Evolutionary conservation across 805 yeast species (phyloP).

Genomic region (Wickerhamiella slavikovae): DNA sequence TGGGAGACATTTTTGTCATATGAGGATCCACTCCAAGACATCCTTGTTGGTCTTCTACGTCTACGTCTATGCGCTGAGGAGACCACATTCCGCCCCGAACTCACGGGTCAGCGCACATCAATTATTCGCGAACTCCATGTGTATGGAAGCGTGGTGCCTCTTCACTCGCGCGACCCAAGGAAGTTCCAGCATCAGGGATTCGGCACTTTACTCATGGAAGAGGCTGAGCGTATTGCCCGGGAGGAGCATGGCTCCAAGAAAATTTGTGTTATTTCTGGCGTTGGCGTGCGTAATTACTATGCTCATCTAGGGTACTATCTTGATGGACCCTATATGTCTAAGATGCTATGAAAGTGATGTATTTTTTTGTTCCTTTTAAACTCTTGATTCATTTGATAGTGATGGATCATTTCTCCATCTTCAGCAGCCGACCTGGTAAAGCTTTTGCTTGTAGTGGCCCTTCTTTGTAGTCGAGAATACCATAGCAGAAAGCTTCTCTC

Average conservation of each 20-base stretch:
- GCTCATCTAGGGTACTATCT: slow-evolving; percentile 76
- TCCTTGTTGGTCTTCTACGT: slow-evolving; percentile 74
- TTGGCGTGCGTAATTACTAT: slow-evolving; percentile 92
- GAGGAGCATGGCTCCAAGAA: slow-evolving; percentile 89
- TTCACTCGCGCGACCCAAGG: slow-evolving; percentile 90
- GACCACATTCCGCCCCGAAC: slow-evolving; percentile 78
- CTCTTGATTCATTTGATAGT: not conserved
- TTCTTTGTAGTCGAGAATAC: slow-evolving; percentile 19
- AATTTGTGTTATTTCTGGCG: slow-evolving; percentile 89
- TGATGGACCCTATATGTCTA: slow-evolving; percentile 98
- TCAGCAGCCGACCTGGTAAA: slow-evolving; percentile 14
- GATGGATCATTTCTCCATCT: not conserved
- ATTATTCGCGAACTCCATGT: slow-evolving; percentile 95
- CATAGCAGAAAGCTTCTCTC: slow-evolving; percentile 46
- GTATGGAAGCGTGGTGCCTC: slow-evolving; percentile 91
- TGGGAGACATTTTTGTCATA: slow-evolving; percentile 68
- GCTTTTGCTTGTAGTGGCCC: slow-evolving; percentile 13
- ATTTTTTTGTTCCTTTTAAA: not conserved
- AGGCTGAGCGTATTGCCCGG: slow-evolving; percentile 85
- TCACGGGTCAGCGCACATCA: slow-evolving; percentile 65
- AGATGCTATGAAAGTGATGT: slow-evolving; percentile 14
- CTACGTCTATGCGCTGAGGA: slow-evolving; percentile 75
- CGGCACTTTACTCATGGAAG: slow-evolving; percentile 94
- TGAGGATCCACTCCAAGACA: slow-evolving; percentile 94
- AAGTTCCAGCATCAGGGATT: slow-evolving; percentile 98